A percentile compares a stretch with the other conserved stretches of the same genome.
phyloP scores from a whole-genome alignment of 2,329 filamentous ascomycete genomes.

The Nothophoma quercina region DNA sequence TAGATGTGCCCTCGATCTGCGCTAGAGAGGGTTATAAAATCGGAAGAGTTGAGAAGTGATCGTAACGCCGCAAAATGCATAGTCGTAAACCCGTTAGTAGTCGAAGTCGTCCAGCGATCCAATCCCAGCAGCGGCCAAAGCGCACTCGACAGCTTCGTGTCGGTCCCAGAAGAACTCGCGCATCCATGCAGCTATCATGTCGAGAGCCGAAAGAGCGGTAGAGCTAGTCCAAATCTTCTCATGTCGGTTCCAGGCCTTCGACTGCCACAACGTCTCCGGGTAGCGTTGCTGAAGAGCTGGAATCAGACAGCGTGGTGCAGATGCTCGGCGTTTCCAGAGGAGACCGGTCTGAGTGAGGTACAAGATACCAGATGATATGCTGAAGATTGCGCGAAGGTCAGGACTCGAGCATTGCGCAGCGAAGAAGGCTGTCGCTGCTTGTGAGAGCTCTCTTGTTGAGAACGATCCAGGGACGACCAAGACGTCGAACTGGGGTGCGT shows the following conservation, averaged over 20 bases:
- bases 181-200: slow-evolving; percentile 46
- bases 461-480: slow-evolving; percentile 46
- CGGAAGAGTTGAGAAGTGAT: slow-evolving; percentile 21
- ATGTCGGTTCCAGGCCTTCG: slow-evolving; percentile 38
- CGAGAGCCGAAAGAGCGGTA: slow-evolving; percentile 39
- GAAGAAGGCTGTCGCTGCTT: slow-evolving; percentile 36
- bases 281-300: slow-evolving; percentile 35
- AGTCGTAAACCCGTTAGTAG: slow-evolving; percentile 17
- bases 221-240: slow-evolving; percentile 46
- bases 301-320: slow-evolving; percentile 38
- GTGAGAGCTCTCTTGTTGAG: slow-evolving; percentile 29
- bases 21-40: not conserved
- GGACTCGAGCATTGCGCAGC: slow-evolving; percentile 34
- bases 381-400: slow-evolving; percentile 39
- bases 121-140: slow-evolving; percentile 38
- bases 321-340: slow-evolving; percentile 35
- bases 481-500: slow-evolving; percentile 47
- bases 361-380: slow-evolving; percentile 42
- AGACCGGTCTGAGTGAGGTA: slow-evolving; percentile 39
- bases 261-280: slow-evolving; percentile 41
- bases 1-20: slow-evolving; percentile 1
- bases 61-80: slow-evolving; percentile 14
- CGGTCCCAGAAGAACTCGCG: slow-evolving; percentile 50
- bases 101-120: slow-evolving; percentile 36
- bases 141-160: slow-evolving; percentile 40